Percentiles rank a stretch among this genome's conserved stretches.
These are phyloP conservation scores for Coemansia sp. DNA, from an alignment of 192 early-diverging fungal species.

Conservation along the genomic window DNA sequence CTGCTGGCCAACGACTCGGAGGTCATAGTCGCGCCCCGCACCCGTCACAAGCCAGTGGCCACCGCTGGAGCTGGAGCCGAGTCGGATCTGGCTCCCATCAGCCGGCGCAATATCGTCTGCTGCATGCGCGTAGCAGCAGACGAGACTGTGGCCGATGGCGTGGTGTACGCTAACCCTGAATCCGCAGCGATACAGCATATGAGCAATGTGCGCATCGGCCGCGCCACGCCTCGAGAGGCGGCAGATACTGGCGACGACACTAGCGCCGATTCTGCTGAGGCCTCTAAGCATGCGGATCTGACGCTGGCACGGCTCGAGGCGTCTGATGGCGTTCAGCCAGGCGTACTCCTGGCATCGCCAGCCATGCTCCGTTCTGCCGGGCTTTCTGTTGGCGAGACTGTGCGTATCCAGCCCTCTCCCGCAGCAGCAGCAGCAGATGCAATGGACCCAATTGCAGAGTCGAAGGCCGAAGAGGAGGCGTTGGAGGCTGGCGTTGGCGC, in stretches of 20 bases:
- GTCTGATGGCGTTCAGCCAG: conserved; percentile 35
- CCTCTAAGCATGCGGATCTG: conserved; percentile 12
- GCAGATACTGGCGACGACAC: conserved; percentile 30
- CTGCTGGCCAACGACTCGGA: conserved; percentile 71
- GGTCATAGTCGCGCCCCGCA: conserved; percentile 63
- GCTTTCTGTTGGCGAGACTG: conserved; percentile 30
- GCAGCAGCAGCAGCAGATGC: not conserved
- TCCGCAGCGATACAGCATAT: conserved; percentile 26
- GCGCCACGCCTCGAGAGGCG: not conserved
- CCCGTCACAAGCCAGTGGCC: not conserved
- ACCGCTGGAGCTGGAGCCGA: not conserved
- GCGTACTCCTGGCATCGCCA: conserved; percentile 29
- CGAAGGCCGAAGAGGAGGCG: not conserved
- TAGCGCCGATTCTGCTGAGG: not conserved
- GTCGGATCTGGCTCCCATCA: not conserved
- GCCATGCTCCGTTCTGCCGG: conserved; percentile 14
- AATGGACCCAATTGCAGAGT: not conserved
- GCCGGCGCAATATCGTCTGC: conserved; percentile 6
- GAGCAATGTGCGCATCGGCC: conserved; percentile 27
- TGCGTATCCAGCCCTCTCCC: conserved; percentile 22
- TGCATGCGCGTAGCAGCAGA: conserved; percentile 41
- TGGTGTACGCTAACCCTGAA: conserved; percentile 35
- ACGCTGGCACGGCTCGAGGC: conserved; percentile 19
- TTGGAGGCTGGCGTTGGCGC: conserved; percentile 31
- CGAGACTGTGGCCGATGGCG: conserved; percentile 33